Evolutionary conservation across 23 red algal genomes (phyloP).

Genomic region (Chondrus crispus): DNA sequence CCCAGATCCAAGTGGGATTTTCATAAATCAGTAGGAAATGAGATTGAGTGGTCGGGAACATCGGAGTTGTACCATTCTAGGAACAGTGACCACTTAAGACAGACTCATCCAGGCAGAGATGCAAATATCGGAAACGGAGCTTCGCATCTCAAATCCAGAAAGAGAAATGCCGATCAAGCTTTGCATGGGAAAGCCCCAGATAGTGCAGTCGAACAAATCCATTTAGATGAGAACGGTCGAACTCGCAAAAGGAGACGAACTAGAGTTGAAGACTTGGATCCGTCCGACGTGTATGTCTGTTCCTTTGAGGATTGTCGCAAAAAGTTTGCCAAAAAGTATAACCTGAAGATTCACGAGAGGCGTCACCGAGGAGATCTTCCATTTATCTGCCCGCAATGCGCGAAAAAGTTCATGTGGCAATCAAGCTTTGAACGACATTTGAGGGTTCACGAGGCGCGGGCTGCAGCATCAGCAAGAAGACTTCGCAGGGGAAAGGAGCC

Average conservation of each 20-base stretch:
- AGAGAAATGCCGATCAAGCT: too few species aligned
- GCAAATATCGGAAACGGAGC: too few species aligned
- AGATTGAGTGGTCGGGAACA: too few species aligned
- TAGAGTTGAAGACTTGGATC: slow-evolving; percentile 34
- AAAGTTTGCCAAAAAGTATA: slow-evolving; percentile 68
- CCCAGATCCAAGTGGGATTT: too few species aligned
- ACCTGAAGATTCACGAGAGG: slow-evolving; percentile 72
- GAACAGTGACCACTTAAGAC: too few species aligned
- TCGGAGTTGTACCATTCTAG: too few species aligned
- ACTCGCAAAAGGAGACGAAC: background rate
- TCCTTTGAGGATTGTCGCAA: slow-evolving; percentile 28
- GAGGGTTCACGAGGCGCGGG: slow-evolving; percentile 13
- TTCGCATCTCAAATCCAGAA: too few species aligned
- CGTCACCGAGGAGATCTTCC: slow-evolving; percentile 56
- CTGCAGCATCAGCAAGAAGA: background rate
- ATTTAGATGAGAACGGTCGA: too few species aligned
- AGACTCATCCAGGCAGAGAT: too few species aligned
- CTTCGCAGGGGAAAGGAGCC: background rate
- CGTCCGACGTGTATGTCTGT: slow-evolving; percentile 23
- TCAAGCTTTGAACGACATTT: slow-evolving; percentile 42
- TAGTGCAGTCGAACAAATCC: too few species aligned
- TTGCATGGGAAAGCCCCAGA: too few species aligned
- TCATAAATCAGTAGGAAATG: too few species aligned
- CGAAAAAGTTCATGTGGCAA: slow-evolving; percentile 68
- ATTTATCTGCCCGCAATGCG: slow-evolving; percentile 50